phyloP scores from a whole-genome alignment of 306 rosid genomes.

The Hippophae tibetana region DNA sequence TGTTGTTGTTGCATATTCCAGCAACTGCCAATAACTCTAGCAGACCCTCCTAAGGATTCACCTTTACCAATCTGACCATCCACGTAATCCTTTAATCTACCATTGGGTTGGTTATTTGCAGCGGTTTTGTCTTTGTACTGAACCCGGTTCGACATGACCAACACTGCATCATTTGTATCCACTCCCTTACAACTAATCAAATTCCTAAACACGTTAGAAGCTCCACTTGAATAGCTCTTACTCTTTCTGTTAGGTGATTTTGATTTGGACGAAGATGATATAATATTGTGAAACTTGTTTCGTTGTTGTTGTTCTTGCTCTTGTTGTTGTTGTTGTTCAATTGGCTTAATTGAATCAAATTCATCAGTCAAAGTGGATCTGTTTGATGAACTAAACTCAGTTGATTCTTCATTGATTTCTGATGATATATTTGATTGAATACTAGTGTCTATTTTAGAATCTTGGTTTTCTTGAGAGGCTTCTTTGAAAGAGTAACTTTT shows the following conservation, averaged over 20 bases:
- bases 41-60: conserved; percentile 39
- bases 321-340: no score
- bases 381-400: conserved; percentile 32
- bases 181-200: conserved; percentile 44
- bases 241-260: conserved; percentile 14
- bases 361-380: conserved; percentile 36
- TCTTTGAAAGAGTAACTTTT: no score
- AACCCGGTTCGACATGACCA: conserved; percentile 11
- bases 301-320: neutral
- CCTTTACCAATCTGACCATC: conserved; percentile 20
- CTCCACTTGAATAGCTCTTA: conserved; percentile 42
- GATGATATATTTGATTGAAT: conserved; percentile 1
- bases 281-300: no score
- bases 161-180: conserved; percentile 40
- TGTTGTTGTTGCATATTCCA: conserved; percentile 4
- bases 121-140: no score
- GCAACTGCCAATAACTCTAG: conserved; percentile 29
- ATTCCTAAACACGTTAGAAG: conserved; percentile 46
- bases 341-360: no score
- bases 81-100: neutral
- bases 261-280: neutral
- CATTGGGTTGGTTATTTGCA: no score
- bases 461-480: conserved; percentile 1
- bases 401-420: conserved; percentile 46
- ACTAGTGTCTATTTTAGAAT: conserved; percentile 1